These are phyloP conservation scores for Brassica carinata DNA, from an alignment of 345 rosid species.

Conservation along the genomic window DNA sequence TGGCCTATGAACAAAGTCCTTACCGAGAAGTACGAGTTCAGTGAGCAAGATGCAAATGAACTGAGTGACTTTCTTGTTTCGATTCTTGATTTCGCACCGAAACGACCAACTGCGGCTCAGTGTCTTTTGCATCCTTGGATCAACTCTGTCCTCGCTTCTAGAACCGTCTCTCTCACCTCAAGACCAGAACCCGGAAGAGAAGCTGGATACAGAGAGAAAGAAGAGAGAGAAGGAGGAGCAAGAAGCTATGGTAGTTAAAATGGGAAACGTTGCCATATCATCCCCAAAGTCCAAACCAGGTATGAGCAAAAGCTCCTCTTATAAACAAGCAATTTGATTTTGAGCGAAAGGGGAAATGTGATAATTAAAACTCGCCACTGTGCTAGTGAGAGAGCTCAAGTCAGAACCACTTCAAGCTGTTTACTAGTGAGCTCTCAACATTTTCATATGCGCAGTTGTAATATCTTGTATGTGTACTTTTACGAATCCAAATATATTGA, in stretches of 20 bases:
- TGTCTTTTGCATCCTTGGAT: conserved; percentile 86
- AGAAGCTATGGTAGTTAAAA: conserved; percentile 62
- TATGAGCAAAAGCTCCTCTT: conserved; percentile 34
- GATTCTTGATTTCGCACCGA: conserved; percentile 77
- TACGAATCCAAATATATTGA: conserved; percentile 17
- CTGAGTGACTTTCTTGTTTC: conserved; percentile 78
- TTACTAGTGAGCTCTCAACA: conserved; percentile 1
- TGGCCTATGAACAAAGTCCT: conserved; percentile 84
- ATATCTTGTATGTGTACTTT: conserved; percentile 20
- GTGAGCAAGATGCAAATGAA: conserved; percentile 76
- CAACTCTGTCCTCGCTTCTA: conserved; percentile 52
- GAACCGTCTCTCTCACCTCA: conserved; percentile 46
- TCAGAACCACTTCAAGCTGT: conserved; percentile 18
- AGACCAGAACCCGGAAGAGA: not conserved
- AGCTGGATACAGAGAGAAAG: conserved; percentile 14
- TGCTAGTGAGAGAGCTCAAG: conserved; percentile 10
- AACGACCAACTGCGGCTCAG: conserved; percentile 81
- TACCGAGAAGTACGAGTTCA: conserved; percentile 78
- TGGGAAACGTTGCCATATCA: conserved; percentile 56
- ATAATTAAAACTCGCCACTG: not conserved
- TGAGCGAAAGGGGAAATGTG: conserved; percentile 6
- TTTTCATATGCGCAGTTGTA: not conserved
- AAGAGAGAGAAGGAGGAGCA: conserved; percentile 59
- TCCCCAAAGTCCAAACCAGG: conserved; percentile 28
- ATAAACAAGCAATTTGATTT: conserved; percentile 24